A percentile compares a stretch with the other conserved stretches of the same genome.
Conservation (phyloP, 148 eudicot species). For the Chenopodium quinoa region DNA sequence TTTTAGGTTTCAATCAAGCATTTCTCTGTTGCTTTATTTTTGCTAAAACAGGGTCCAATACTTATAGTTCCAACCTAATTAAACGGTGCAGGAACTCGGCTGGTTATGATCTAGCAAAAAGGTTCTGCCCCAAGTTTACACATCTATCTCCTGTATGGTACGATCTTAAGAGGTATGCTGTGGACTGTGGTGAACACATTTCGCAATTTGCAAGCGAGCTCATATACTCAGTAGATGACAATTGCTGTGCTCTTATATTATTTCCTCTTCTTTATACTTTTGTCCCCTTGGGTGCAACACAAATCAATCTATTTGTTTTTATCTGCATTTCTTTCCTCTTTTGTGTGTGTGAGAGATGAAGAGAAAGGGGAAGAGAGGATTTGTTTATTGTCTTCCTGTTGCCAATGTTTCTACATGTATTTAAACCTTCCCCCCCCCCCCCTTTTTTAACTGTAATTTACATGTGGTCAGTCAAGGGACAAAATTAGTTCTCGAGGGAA, state of each 20-base stretch:
- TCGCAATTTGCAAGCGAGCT: not conserved
- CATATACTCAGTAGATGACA: not conserved
- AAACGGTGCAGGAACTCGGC: conserved; percentile 73
- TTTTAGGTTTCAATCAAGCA: not conserved
- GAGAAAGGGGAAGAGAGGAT: not conserved
- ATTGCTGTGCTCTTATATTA: not conserved
- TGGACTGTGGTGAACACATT: conserved; percentile 6
- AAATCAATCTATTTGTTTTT: not conserved
- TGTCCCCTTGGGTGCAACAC: not conserved
- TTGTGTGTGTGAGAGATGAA: not conserved
- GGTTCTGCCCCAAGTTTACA: conserved; percentile 71
- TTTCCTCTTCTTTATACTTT: not conserved
- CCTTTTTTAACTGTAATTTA: not conserved
- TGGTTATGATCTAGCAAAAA: conserved; percentile 85
- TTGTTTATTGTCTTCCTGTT: conserved; percentile 11
- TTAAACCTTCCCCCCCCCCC: not conserved
- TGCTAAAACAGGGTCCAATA: not conserved
- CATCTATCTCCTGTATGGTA: conserved; percentile 99
- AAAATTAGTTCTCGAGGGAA: conserved; percentile 68
- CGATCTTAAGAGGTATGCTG: conserved; percentile 74
- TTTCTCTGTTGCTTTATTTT: not conserved
- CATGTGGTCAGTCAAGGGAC: conserved; percentile 60
- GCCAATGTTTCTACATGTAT: conserved; percentile 11
- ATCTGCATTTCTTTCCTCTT: not conserved
- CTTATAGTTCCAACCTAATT: not conserved